phyloP scores from a whole-genome alignment of 2,329 filamentous ascomycete genomes.

The Pestalotiopsis sp. region DNA sequence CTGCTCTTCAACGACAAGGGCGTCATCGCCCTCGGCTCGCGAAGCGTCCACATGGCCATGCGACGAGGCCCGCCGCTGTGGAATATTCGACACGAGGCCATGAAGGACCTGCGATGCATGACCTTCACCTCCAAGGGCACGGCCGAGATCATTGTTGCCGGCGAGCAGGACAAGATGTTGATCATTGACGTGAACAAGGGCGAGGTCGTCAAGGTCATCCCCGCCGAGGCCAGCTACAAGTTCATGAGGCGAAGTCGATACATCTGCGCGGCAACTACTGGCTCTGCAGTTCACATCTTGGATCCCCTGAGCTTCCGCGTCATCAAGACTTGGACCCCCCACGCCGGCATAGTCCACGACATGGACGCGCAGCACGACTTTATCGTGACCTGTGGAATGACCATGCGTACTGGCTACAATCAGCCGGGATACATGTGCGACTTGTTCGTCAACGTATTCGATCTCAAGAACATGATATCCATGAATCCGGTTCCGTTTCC shows the following conservation, averaged over 20 bases:
- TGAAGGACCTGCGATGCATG: constrained; percentile 92
- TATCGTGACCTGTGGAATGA: constrained; percentile 93
- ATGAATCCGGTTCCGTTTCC: constrained; percentile 92
- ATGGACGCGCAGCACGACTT: constrained; percentile 98
- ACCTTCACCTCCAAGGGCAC: constrained; percentile 88
- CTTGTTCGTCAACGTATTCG: constrained; percentile 92
- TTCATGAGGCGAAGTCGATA: constrained; percentile 91
- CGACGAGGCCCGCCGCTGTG: constrained; percentile 83
- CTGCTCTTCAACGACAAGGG: constrained; percentile 91
- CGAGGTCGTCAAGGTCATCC: constrained; percentile 70
- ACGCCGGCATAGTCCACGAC: constrained; percentile 86
- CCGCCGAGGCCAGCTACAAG: constrained; percentile 77
- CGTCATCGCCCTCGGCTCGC: constrained; percentile 80
- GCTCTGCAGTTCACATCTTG: constrained; percentile 82
- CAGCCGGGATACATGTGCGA: constrained; percentile 82
- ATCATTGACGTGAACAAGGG: constrained; percentile 73
- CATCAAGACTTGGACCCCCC: constrained; percentile 87
- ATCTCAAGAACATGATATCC: constrained; percentile 86
- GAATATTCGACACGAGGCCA: constrained; percentile 79
- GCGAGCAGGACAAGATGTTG: constrained; percentile 85
- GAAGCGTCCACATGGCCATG: constrained; percentile 86
- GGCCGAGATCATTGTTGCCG: constrained; percentile 83
- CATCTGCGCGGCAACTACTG: constrained; percentile 88
- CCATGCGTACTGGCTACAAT: constrained; percentile 64
- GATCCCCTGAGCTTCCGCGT: constrained; percentile 79